Base-by-base conservation (phyloP, 2,329 filamentous ascomycete genomes). In the Colletotrichum tanaceti region DNA sequence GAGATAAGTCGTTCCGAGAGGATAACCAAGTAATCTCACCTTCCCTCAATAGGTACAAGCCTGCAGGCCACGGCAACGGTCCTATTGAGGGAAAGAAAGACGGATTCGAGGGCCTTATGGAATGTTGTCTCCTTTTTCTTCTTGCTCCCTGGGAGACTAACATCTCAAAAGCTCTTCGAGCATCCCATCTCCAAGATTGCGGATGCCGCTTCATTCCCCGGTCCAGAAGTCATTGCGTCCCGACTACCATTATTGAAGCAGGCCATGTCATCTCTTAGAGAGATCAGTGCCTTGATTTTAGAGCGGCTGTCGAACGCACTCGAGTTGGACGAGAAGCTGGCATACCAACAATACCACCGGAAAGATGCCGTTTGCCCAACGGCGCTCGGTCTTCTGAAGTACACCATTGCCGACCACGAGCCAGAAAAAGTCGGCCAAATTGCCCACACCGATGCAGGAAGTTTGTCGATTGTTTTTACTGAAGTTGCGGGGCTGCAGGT, bases 361-460 rank as follows among this genome's bases (percentile, higher is more conserved):
- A 58, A 63, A 4, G 35, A 63, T 28, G 61, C 61, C 0, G 52
- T 63, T 14, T 63, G 61, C 22, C 61, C 61, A 6, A 63, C 61
- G 18, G 61, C 61, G 5, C 50, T 63, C 4, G 61, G 61, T 16
- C 52, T 63, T 16, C 52, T 63, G 10, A 63, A 63, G 20, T 63
- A 63, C 35, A 63, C 61, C 6, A 52, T 63, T 39, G 61, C 52
- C 2, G 61, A 63, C n/a, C 20, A 49, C 0, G 61, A 63, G 18
- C 53, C 41, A 2, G 61, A 63, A 4, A 63, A 63, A 41, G 43
- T 63, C 3, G 61, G 61, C 5, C 61, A 63, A 32, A 63, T 63
- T 65, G 71, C 70, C 55, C 72, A 73, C 49, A 73, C 72, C 0
- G 72, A 73, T 38, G 72, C 72, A 49, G 72, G 72, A 14, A 72